phyloP scores from a whole-genome alignment of 1,284 basidiomycete species.

The Mycosarcoma mackinlayi region DNA sequence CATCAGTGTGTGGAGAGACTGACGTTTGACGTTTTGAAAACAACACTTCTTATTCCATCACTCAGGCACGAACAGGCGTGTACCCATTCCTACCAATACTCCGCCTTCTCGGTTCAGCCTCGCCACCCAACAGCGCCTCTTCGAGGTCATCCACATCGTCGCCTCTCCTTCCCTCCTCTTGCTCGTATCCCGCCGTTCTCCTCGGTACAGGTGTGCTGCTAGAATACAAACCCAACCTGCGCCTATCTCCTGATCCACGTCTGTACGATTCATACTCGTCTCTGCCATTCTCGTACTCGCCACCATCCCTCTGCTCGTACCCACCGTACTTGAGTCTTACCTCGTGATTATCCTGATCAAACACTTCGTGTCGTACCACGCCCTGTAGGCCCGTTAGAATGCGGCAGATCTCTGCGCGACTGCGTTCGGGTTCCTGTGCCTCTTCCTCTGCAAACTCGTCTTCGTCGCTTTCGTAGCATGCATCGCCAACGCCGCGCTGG shows the following conservation, averaged over 20 bases:
- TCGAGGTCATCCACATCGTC: constrained; percentile 32
- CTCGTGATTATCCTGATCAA: constrained; percentile 35
- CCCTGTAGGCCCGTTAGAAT: constrained; percentile 48
- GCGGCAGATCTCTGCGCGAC: constrained; percentile 45
- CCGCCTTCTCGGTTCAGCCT: constrained; percentile 10
- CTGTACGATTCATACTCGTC: constrained; percentile 7
- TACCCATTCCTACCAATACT: constrained; percentile 36
- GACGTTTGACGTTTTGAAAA: no score
- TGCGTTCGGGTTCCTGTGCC: constrained; percentile 42
- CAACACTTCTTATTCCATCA: no score
- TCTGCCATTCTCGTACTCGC: neutral
- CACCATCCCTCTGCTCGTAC: constrained; percentile 9
- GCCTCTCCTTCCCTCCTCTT: constrained; percentile 2
- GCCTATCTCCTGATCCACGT: neutral
- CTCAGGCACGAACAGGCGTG: constrained; percentile 20
- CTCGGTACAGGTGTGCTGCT: constrained; percentile 23
- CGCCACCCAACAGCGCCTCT: constrained; percentile 29
- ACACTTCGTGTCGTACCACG: constrained; percentile 36
- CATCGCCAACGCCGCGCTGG: constrained; percentile 59
- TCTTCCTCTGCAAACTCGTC: constrained; percentile 55
- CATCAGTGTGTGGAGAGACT: no score
- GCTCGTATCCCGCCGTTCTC: constrained; percentile 11
- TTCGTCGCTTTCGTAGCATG: constrained; percentile 60
- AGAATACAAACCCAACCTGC: constrained; percentile 20
- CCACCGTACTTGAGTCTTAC: constrained; percentile 26